Percentiles rank a stretch among this genome's conserved stretches.
phyloP scores from a whole-genome alignment of 306 rosid genomes.

The Albizia julibrissin region DNA sequence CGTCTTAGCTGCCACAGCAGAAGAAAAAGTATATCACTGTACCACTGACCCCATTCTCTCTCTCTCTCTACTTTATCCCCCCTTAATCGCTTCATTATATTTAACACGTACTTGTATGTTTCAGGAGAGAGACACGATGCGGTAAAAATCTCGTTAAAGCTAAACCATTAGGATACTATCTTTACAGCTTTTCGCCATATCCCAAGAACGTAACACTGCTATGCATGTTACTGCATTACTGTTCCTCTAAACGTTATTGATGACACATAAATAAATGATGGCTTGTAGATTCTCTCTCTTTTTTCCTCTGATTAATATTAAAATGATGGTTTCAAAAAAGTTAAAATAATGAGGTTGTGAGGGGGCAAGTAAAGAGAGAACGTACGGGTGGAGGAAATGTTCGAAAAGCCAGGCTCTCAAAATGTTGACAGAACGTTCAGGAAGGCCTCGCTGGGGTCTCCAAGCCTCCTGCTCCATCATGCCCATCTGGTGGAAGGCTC shows the following conservation, averaged over 20 bases:
- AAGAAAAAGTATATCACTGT: constrained; percentile 41
- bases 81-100: constrained; percentile 27
- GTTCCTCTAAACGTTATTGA: constrained; percentile 33
- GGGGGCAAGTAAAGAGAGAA: not conserved
- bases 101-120: constrained; percentile 12
- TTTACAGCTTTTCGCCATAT: constrained; percentile 50
- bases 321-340: not conserved
- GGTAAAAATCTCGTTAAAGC: constrained; percentile 28
- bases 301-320: not conserved
- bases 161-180: constrained; percentile 28
- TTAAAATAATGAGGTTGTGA: not conserved
- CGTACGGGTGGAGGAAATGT: constrained; percentile 99
- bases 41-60: constrained; percentile 34
- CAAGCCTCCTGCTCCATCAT: constrained; percentile 99
- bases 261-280: constrained; percentile 33
- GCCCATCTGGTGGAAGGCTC: constrained; percentile 94
- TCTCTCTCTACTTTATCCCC: constrained; percentile 34
- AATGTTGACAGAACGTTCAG: constrained; percentile 97
- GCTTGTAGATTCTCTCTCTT: constrained; percentile 43
- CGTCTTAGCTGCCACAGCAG: constrained; percentile 45
- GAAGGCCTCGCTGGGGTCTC: constrained; percentile 98
- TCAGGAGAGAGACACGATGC: constrained; percentile 22
- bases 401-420: constrained; percentile 99
- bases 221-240: constrained; percentile 45
- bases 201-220: constrained; percentile 45